Evolutionary conservation across 2,329 filamentous ascomycete species (phyloP), one percentile per base, ranked within the genome.

Genomic region (Alternaria hordeiaustralica): DNA sequence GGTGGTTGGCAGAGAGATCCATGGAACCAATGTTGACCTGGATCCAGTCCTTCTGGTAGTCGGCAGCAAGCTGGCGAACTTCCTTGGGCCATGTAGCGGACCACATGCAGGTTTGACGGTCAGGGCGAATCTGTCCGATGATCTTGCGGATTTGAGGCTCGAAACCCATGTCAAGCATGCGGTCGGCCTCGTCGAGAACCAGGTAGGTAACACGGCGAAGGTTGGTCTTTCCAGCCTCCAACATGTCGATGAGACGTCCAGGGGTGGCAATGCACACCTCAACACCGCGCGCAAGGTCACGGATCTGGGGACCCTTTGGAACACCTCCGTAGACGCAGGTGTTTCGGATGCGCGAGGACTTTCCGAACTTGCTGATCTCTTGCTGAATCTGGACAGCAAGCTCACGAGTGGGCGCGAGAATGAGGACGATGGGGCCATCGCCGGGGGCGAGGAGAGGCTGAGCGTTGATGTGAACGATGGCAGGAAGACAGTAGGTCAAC

Each of bases 121-220:
- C 96, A 58, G 96, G 96, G 74, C 96, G 93, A 82, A 98, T 98
- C 85, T 99, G 96, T 68, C 92, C 88, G 73, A 99, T 94, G 71
- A 99, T 98, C 87, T 98, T 98, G 86, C 96, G 93, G 77, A 99
- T 98, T 82, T 98, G 96, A 71, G 96, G 96, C 85, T 99, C 96
- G 84, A 99, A 98, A 89, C 96, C 96, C 96, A 99, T 99, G 85
- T 99, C 96, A 81, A 99, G 87, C 96, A 99, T 99, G 79, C 96
- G 95, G 84, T 99, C 96, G 80, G 96, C 96, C 86, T 99, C 96
- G 77, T 99, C 96, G 69, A 99, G 94, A 72, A 98, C 96, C 61
- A 99, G 87, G 85, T 99, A 99, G 60, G 96, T 99, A 67, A 98
- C 94, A 81, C 96, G 94, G 71, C 95, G 95, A 68, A 99, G 89